phyloP scores from a whole-genome alignment of 2,329 filamentous ascomycete genomes.

The Alternaria triticina region DNA sequence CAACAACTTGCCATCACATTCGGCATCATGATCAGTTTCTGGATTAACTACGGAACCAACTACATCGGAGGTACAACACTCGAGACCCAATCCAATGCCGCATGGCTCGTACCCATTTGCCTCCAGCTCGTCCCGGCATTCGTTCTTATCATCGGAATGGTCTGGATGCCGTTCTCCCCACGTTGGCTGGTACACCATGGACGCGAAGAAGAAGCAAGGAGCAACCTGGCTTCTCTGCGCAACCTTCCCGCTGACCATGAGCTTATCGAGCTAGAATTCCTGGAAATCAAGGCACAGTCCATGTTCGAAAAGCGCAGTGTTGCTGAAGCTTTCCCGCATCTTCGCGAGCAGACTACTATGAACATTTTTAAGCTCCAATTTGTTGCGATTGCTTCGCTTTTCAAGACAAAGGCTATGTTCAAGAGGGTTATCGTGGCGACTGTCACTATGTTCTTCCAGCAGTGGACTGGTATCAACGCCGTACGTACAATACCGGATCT shows the following conservation, averaged over 20 bases:
- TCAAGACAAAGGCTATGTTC: slow-evolving; percentile 70
- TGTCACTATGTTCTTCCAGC: slow-evolving; percentile 56
- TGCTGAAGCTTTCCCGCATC: slow-evolving; percentile 69
- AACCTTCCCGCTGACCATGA: slow-evolving; percentile 67
- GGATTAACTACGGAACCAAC: slow-evolving; percentile 51
- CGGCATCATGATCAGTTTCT: slow-evolving; percentile 47
- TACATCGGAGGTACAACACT: slow-evolving; percentile 63
- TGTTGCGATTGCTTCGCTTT: slow-evolving; percentile 69
- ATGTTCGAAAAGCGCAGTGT: slow-evolving; percentile 76
- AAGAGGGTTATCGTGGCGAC: slow-evolving; percentile 69
- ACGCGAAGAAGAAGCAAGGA: slow-evolving; percentile 71
- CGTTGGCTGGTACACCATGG: slow-evolving; percentile 76
- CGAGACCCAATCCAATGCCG: slow-evolving; percentile 65
- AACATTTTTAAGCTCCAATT: slow-evolving; percentile 67
- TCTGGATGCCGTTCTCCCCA: slow-evolving; percentile 81
- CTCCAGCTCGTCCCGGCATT: slow-evolving; percentile 73
- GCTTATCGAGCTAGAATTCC: slow-evolving; percentile 74
- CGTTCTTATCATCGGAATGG: slow-evolving; percentile 71
- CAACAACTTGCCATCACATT: slow-evolving; percentile 67
- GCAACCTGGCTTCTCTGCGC: slow-evolving; percentile 69
- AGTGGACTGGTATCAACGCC: slow-evolving; percentile 60
- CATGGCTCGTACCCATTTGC: slow-evolving; percentile 76
- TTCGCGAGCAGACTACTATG: slow-evolving; percentile 64
- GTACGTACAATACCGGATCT: slow-evolving; percentile 24
- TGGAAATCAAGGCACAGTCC: slow-evolving; percentile 83